Conservation (phyloP, 1,139 yeast species). For the Suhomyces atakaporum region DNA sequence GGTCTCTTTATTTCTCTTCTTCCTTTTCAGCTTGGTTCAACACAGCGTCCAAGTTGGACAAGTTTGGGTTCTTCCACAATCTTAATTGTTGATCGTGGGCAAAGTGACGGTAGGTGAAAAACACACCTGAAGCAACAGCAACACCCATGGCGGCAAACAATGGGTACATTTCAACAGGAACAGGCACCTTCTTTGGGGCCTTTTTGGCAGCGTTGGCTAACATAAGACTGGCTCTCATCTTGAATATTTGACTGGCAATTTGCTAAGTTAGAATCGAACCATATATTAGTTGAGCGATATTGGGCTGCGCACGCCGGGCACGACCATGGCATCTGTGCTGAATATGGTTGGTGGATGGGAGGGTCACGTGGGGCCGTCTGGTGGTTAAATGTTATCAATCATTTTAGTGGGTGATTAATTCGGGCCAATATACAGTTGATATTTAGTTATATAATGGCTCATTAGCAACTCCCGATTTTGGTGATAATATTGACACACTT, state of each 20-base stretch:
- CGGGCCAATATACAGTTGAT: too few relatives aligned
- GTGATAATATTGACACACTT: too few relatives aligned
- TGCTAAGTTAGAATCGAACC: constrained; percentile 8
- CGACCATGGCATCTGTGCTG: constrained; percentile 4
- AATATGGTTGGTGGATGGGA: constrained; percentile 21
- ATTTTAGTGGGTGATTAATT: too few relatives aligned
- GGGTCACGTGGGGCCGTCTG: constrained; percentile 15
- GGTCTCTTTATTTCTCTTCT: constrained; percentile 15
- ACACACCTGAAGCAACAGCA: constrained; percentile 65
- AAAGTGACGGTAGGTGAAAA: constrained; percentile 73
- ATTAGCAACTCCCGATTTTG: too few relatives aligned
- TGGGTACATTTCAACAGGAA: constrained; percentile 81
- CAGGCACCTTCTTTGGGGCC: constrained; percentile 28
- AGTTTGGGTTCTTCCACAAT: constrained; percentile 67
- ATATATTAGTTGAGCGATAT: constrained; percentile 8
- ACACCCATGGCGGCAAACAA: constrained; percentile 62
- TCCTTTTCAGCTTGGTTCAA: constrained; percentile 46
- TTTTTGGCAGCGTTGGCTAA: constrained; percentile 52
- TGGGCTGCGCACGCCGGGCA: constrained; percentile 11
- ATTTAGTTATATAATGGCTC: too few relatives aligned
- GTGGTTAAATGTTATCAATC: neutral
- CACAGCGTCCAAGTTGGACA: constrained; percentile 58
- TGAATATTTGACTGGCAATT: constrained; percentile 2
- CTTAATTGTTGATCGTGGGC: constrained; percentile 67
- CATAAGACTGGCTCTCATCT: constrained; percentile 59